Evolutionary conservation across 2,329 filamentous ascomycete species (phyloP).

Genomic region (Phaeosphaeria sp.): DNA sequence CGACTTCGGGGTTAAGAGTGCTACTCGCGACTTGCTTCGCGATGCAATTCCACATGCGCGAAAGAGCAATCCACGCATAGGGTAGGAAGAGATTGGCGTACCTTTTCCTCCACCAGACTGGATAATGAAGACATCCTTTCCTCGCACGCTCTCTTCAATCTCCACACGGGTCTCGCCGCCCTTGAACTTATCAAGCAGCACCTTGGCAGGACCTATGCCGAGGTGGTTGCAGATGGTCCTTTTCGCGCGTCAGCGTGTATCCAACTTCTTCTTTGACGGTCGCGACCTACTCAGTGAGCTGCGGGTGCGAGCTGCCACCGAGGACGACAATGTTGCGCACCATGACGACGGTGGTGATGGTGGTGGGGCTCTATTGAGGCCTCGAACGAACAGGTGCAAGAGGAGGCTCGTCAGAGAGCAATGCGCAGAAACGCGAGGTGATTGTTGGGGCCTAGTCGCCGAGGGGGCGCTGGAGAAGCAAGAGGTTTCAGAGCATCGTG

Average conservation of each 20-base stretch:
- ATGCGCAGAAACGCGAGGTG: constrained; percentile 8
- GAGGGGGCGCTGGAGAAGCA: constrained; percentile 30
- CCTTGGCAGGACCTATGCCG: constrained; percentile 82
- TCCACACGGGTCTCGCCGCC: constrained; percentile 95
- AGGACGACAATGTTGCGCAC: constrained; percentile 95
- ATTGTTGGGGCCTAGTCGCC: constrained; percentile 20
- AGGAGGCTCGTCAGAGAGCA: constrained; percentile 8
- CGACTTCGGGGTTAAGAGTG: neutral
- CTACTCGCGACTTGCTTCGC: neutral
- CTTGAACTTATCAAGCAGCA: constrained; percentile 89
- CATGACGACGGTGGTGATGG: constrained; percentile 60
- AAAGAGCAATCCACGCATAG: neutral
- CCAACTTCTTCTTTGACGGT: neutral
- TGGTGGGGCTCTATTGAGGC: neutral
- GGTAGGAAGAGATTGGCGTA: constrained; percentile 9
- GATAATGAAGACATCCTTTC: constrained; percentile 97
- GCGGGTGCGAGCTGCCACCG: constrained; percentile 89
- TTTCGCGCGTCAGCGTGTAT: constrained; percentile 12
- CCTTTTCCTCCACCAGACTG: constrained; percentile 84
- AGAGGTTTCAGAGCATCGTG: constrained; percentile 46
- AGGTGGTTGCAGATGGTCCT: constrained; percentile 83
- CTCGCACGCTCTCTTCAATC: constrained; percentile 94
- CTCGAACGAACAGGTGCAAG: constrained; percentile 5
- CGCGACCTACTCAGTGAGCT: constrained; percentile 69
- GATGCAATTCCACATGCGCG: neutral